Conservation (phyloP, 1,284 basidiomycete genomes). For the Tilletia indica region DNA sequence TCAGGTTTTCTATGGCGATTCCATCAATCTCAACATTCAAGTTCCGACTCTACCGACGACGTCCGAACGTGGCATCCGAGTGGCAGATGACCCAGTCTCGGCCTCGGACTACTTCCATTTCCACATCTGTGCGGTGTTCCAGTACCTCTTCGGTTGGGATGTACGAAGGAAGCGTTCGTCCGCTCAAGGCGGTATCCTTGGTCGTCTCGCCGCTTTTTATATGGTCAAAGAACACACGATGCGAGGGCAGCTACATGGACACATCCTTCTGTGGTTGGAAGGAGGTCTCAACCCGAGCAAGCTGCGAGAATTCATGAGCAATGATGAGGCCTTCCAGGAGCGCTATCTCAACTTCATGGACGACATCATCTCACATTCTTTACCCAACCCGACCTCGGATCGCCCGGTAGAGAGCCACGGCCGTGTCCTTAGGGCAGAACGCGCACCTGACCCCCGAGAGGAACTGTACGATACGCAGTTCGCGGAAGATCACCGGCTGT, state of each 20-base stretch:
- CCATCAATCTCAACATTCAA: background rate
- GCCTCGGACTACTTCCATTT: background rate
- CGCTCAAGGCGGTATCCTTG: background rate
- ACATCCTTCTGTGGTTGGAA: background rate
- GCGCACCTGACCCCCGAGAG: background rate
- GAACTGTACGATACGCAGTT: too few relatives aligned
- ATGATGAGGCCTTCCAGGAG: background rate
- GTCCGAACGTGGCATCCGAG: background rate
- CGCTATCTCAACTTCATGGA: background rate
- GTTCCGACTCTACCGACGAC: background rate
- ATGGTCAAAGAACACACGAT: background rate
- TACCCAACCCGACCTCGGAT: too few relatives aligned
- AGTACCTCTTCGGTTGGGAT: background rate
- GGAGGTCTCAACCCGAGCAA: background rate
- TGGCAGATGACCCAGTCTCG: background rate
- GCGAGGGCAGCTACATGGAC: constrained; percentile 5
- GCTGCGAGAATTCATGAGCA: background rate
- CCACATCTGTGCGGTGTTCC: background rate
- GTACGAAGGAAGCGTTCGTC: background rate
- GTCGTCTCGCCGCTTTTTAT: background rate
- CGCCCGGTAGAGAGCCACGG: too few relatives aligned
- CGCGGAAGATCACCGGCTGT: background rate
- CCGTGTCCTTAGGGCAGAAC: too few relatives aligned
- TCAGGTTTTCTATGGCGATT: background rate
- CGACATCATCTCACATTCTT: background rate